Evolutionary conservation across 192 early-diverging fungal species (phyloP), one percentile per base, ranked within the genome.

Genomic region (Backusella circina): DNA sequence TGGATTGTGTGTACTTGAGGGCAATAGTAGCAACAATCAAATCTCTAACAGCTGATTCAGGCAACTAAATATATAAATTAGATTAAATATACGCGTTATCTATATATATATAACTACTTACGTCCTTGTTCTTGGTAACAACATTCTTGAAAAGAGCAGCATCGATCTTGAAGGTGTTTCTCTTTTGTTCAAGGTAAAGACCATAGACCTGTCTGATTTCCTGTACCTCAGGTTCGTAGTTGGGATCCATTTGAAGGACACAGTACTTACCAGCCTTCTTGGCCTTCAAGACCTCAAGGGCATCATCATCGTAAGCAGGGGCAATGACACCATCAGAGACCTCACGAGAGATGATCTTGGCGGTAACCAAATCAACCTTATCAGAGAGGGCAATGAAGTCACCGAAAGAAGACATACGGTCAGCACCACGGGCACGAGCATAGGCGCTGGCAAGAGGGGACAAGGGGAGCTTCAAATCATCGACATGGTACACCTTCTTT

Each of bases 181-280:
- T 90, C 76, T 91, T 93, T 89, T 99, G 98, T 84, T 95, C 90
- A 77, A 99, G 72, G 70, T 88, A 88, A 70, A 99, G 79, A 38
- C 98, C 98, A 77, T 96, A 99, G 21, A 99, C 98, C 84, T 98
- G 95, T 73, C 98, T 93, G 61, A 93, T 91, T 88, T 99, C 98
- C 21, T 87, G 65, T 73, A 85, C 81, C 35, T 88, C 86, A 44
- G 98, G 98, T 85, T 94, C 96, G 76, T 97, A 99, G 70, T 75
- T 77, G 36, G 94, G 87, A 76, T 99, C 97, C 81, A 99, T 96
- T 83, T 98, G 91, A 74, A 99, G 79, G 30, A 99, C 92, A 44
- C 91, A 92, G 90, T 98, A 99, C 89, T 96, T 98, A 67, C 97
- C 98, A 70, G 86, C 91, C 92, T 99, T 99, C 90, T 99, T 99